Base-by-base conservation (phyloP, 345 rosid species). In the Trapa bicornis region DNA sequence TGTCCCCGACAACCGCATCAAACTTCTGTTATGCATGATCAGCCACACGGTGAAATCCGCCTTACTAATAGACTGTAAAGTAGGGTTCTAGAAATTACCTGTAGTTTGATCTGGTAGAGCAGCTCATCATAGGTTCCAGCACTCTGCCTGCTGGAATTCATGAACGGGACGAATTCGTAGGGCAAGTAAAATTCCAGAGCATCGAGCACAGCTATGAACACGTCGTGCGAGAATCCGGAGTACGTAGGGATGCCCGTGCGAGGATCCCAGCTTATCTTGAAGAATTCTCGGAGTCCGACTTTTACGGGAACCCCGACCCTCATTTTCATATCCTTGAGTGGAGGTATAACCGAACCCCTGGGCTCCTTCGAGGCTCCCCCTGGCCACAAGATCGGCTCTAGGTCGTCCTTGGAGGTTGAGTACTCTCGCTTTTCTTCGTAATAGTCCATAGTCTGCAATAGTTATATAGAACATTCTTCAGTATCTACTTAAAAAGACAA, bases 1-100 rank as follows among this genome's bases (percentile, higher is more conserved):
- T 15, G 74, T 87, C 97, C 75, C 94, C 97, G 36, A 82, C 96
- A 12, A 65, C 81, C 9, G 78, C 87, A 68, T 87, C 94, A 32
- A 45, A 82, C 0, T 12, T 70, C 91, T 88, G 81, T 14, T 22
- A 22, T 22, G 29, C 29, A 22, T 22, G 29, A 22, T 22, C 29
- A 22, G 29, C 29, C 29, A 22, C 29, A 22, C 29, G 29, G 29
- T 22, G 29, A 22, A 22, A 22, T 22, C 29, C 29, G 29, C 29
- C 29, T 22, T 22, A 22, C 29, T 22, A 22, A 22, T 22, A 22
- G 6, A 29, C 14, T 37, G 3, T n/a, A 5, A 54, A 22, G 9
- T 17, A 32, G 16, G 32, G 15, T 22, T 22, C 47, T 52, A 47
- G 35, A 48, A 2, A 39, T 35, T 37, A 72, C 75, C 71, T 62